Conservation (phyloP, 805 yeast genomes). For the Candida easanensis region DNA sequence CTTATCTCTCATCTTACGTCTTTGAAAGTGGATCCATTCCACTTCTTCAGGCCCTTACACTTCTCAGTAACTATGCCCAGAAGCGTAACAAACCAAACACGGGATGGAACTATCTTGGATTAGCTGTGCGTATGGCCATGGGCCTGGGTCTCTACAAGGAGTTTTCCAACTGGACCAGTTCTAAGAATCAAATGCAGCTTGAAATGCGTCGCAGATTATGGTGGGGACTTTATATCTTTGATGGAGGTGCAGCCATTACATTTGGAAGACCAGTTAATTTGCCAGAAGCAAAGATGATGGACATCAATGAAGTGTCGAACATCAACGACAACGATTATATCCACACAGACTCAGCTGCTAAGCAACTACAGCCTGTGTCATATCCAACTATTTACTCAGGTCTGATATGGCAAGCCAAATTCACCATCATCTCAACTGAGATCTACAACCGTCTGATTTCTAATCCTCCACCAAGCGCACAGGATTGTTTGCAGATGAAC, state of each 20-base stretch:
- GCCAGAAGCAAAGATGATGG: conserved; percentile 45
- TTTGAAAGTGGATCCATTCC: conserved; percentile 60
- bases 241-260: conserved; percentile 60
- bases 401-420: conserved; percentile 50
- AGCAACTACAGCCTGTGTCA: conserved; percentile 20
- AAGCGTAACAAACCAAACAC: conserved; percentile 65
- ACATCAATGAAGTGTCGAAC: conserved; percentile 48
- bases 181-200: conserved; percentile 39
- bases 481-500: conserved; percentile 50
- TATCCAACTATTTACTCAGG: conserved; percentile 60
- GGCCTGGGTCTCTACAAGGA: conserved; percentile 63
- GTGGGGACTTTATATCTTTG: conserved; percentile 67
- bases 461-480: conserved; percentile 44
- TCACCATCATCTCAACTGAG: conserved; percentile 45
- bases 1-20: conserved; percentile 41
- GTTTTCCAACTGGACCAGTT: conserved; percentile 38
- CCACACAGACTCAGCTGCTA: conserved; percentile 14
- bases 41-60: conserved; percentile 49
- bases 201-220: conserved; percentile 61
- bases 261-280: conserved; percentile 62
- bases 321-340: conserved; percentile 41
- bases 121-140: conserved; percentile 64
- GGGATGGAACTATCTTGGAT: conserved; percentile 65
- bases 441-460: conserved; percentile 47
- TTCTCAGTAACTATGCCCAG: conserved; percentile 59